These are phyloP conservation scores for Lagerstroemia speciosa DNA, from an alignment of 345 rosid genomes.

Conservation along the genomic window DNA sequence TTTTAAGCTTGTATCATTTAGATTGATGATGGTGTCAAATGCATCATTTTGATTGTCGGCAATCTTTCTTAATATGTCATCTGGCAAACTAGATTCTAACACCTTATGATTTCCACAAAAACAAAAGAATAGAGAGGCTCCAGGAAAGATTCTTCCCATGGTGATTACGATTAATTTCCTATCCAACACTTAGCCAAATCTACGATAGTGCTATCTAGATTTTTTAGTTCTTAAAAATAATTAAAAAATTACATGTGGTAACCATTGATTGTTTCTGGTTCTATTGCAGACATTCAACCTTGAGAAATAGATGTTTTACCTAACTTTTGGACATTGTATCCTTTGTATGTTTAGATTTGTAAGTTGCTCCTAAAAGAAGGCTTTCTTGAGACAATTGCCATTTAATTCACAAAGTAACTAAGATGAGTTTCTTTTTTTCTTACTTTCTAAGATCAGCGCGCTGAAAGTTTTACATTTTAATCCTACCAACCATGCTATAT, in stretches of 20 bases:
- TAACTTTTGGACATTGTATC: neutral
- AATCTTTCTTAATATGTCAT: too few relatives aligned
- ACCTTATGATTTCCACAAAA: too few relatives aligned
- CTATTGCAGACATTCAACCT: neutral
- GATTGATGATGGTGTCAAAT: too few relatives aligned
- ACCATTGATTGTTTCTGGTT: neutral
- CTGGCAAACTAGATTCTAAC: too few relatives aligned
- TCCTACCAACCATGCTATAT: neutral
- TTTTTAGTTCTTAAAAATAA: neutral
- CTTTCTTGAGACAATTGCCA: neutral
- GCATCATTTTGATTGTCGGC: too few relatives aligned
- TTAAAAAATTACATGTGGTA: neutral
- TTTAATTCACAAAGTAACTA: neutral
- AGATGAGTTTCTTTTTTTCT: neutral
- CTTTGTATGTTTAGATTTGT: neutral
- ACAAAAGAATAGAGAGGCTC: too few relatives aligned
- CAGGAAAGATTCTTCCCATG: too few relatives aligned
- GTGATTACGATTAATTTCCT: too few relatives aligned
- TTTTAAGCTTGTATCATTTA: too few relatives aligned
- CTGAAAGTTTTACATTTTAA: neutral
- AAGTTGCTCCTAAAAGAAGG: neutral
- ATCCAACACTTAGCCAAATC: neutral
- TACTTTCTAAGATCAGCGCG: neutral
- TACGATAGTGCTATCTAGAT: neutral
- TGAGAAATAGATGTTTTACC: neutral